A percentile compares a stretch with the other conserved stretches of the same genome.
Evolutionary conservation across 1,284 basidiomycete genomes (phyloP).

Genomic region (Austroboletus olivaceoglutinosus): DNA sequence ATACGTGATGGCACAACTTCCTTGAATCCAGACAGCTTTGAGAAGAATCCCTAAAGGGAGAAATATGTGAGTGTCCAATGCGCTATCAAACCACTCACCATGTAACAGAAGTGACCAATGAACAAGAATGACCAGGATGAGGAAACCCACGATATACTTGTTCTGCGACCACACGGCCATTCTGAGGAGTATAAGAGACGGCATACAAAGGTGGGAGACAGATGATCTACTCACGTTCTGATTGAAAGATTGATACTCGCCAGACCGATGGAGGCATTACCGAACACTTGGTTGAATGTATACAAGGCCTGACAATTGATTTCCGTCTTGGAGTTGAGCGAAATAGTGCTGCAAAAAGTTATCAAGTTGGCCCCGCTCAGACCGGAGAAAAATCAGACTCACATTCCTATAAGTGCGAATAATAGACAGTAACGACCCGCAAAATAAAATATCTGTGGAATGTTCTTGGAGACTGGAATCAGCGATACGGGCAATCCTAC

Average conservation of each 20-base stretch:
- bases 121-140: conserved; percentile 62
- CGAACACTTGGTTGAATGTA: conserved; percentile 70
- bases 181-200: conserved; percentile 33
- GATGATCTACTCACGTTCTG: conserved; percentile 52
- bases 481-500: conserved; percentile 33
- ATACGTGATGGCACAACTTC: conserved; percentile 52
- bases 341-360: conserved; percentile 19
- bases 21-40: conserved; percentile 53
- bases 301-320: conserved; percentile 48
- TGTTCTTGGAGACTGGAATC: not conserved
- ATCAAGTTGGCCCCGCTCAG: not conserved
- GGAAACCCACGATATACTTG: conserved; percentile 52
- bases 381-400: conserved; percentile 19
- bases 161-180: conserved; percentile 71
- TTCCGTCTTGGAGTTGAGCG: conserved; percentile 33
- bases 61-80: not conserved
- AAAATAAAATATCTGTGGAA: conserved; percentile 66
- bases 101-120: conserved; percentile 79
- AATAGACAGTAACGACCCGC: conserved; percentile 67
- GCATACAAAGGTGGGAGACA: not conserved
- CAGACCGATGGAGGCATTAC: conserved; percentile 69
- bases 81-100: conserved; percentile 39
- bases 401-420: conserved; percentile 72
- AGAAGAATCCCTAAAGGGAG: conserved; percentile 51
- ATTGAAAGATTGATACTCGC: conserved; percentile 79